Percentiles rank a stretch among this genome's conserved stretches.
These are phyloP conservation scores for Prunus kanzakura DNA, from an alignment of 306 rosid species.

Conservation along the genomic window DNA sequence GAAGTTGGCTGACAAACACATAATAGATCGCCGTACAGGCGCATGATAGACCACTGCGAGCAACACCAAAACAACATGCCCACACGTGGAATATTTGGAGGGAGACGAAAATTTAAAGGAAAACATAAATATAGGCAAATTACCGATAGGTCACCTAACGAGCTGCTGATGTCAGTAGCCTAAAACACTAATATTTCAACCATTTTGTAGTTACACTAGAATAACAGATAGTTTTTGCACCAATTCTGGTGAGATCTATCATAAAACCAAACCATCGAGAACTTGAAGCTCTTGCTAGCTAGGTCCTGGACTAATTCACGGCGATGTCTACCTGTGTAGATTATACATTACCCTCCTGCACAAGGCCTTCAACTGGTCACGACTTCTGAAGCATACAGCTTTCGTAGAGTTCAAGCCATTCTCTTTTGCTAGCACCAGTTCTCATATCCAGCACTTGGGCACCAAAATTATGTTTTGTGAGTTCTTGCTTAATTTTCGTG, in stretches of 20 bases:
- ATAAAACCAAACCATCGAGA: conserved; percentile 8
- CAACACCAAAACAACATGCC: conserved; percentile 1
- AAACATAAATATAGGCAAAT: not conserved
- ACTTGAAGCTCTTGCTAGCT: conserved; percentile 6
- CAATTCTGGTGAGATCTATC: not conserved
- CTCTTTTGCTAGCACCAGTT: conserved; percentile 67
- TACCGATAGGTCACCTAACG: not conserved
- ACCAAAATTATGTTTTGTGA: conserved; percentile 80
- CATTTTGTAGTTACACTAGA: not conserved
- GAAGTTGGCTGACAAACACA: too few species aligned
- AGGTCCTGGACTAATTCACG: conserved; percentile 19
- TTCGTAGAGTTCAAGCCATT: conserved; percentile 76
- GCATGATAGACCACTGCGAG: not conserved
- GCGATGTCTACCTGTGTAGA: conserved; percentile 13
- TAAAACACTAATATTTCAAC: not conserved
- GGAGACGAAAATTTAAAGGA: not conserved
- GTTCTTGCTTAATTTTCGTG: conserved; percentile 84
- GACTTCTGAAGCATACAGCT: conserved; percentile 61
- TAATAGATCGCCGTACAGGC: not conserved
- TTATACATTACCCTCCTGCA: not conserved
- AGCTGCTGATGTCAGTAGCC: conserved; percentile 15
- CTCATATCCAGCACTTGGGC: conserved; percentile 76
- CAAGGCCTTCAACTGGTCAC: conserved; percentile 31
- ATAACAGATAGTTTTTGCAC: not conserved
- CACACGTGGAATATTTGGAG: not conserved